Evolutionary conservation across 345 rosid genomes (phyloP).

Genomic region (Melaleuca quinquenervia): DNA sequence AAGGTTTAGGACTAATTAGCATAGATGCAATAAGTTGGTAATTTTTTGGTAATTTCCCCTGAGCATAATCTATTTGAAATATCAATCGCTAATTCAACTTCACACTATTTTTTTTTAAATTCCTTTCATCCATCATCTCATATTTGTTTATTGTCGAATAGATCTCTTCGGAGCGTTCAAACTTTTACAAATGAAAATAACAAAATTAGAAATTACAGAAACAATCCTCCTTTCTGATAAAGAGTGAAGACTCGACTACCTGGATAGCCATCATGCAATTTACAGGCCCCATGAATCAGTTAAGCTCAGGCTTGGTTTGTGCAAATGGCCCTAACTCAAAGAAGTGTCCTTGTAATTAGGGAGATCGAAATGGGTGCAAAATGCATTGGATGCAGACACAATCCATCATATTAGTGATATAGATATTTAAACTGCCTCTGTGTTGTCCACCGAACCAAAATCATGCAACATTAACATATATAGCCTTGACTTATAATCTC

Average conservation of each 20-base stretch:
- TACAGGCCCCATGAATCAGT: neutral
- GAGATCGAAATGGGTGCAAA: accelerated
- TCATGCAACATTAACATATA: too few species aligned
- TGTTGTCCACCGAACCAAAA: too few species aligned
- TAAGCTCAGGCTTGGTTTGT: neutral
- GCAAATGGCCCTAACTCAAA: neutral
- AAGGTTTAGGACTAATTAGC: too few species aligned
- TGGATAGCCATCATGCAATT: neutral
- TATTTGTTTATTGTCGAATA: neutral
- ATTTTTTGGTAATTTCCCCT: neutral
- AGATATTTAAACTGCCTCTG: too few species aligned
- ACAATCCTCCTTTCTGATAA: neutral
- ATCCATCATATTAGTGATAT: too few species aligned
- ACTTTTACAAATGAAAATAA: neutral
- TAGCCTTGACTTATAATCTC: too few species aligned
- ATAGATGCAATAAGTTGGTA: too few species aligned
- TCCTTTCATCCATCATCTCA: neutral
- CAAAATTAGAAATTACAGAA: neutral
- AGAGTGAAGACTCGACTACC: neutral
- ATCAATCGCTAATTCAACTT: neutral
- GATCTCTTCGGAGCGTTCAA: neutral
- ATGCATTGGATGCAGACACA: too few species aligned
- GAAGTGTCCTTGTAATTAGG: neutral
- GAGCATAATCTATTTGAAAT: neutral
- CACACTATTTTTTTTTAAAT: neutral